Evolutionary conservation across 1,284 basidiomycete species (phyloP).

Genomic region (Chondrostereum purpureum): DNA sequence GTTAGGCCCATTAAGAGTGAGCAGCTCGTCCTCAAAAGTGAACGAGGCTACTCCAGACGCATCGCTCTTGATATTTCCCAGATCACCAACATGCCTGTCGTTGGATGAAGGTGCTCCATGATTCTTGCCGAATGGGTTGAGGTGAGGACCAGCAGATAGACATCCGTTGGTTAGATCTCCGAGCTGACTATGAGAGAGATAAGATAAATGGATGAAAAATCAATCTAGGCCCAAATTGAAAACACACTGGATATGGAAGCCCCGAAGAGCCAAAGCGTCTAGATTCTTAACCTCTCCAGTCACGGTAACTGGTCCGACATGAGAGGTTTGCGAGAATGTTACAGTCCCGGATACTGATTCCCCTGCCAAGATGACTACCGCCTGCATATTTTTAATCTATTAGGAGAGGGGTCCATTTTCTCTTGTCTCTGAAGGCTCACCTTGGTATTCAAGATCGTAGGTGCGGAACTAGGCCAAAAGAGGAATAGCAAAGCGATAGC

Average conservation of each 20-base stretch:
- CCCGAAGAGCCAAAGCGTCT: slow-evolving; percentile 52
- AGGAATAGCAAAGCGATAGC: not conserved
- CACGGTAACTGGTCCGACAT: slow-evolving; percentile 51
- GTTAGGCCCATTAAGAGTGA: slow-evolving; percentile 64
- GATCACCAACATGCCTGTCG: slow-evolving; percentile 69
- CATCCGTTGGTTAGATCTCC: slow-evolving; percentile 69
- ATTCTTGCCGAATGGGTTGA: slow-evolving; percentile 61
- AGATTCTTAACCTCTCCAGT: slow-evolving; percentile 59
- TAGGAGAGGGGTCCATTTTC: not conserved
- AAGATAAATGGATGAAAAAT: not conserved
- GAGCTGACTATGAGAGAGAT: slow-evolving; percentile 43
- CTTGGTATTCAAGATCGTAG: not conserved
- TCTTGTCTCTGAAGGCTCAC: not conserved
- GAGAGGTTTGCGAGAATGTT: slow-evolving; percentile 53
- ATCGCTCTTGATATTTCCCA: slow-evolving; percentile 70
- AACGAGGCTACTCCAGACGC: slow-evolving; percentile 51
- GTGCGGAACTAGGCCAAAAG: not conserved
- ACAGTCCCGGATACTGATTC: slow-evolving; percentile 60
- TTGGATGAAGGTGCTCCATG: slow-evolving; percentile 52
- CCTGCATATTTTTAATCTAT: slow-evolving; percentile 34
- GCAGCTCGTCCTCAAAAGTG: slow-evolving; percentile 50
- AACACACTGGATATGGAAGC: slow-evolving; percentile 76
- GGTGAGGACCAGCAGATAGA: slow-evolving; percentile 66
- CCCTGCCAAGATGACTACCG: slow-evolving; percentile 62
- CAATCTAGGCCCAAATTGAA: slow-evolving; percentile 7